Base-by-base conservation (phyloP, 139 green algal species). In the Chlorella sp. region DNA sequence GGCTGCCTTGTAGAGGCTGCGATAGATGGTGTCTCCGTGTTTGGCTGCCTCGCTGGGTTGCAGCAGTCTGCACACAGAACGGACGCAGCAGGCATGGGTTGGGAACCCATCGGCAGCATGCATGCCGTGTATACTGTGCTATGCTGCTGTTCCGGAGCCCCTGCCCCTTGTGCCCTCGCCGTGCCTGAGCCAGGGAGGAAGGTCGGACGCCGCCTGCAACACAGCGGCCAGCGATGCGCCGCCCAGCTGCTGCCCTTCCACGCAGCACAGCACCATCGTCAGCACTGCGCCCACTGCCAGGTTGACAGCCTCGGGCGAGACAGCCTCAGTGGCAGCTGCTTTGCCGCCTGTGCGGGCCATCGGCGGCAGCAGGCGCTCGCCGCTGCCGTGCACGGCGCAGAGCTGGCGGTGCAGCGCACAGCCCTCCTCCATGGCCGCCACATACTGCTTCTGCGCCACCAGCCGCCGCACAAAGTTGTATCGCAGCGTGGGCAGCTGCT, bases 201-300 rank as follows among this genome's bases (percentile, higher is more conserved):
- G 40, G 25, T 19, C 38, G 6, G 48, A 35, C 43, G 67, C 67
- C 19, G 67, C 66, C 29, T 29, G 8, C 38, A 82, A 14, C 31
- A 67, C 25, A 8, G 8, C 40, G 6, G 36, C 9, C 45, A 77
- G 8, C 3, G 72, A 31, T 3, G 42, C 8, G 5, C 3, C 21
- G 23, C 3, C 66, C 40, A 77, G 8, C 51, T 62, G 23, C 29
- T 29, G 9, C 19, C 55, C 76, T 41, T 82, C 76, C 43, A 74
- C 67, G 29, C 68, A 82, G 67, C 76, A 70, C 38, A 82, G 67
- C 67, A 74, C 64, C 55, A 82, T 36, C 27, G 67, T 77, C 23
- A 82, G 63, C 36, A 53, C 55, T 15, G 76, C 41, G 41, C 76
- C 76, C 17, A 82, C 67, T 21, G 42, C 38, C 8, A 82, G n/a